A percentile compares a stretch with the other conserved stretches of the same genome.
These are phyloP conservation scores for Pterula multifida DNA, from an alignment of 1,284 basidiomycete genomes.

Conservation along the genomic window DNA sequence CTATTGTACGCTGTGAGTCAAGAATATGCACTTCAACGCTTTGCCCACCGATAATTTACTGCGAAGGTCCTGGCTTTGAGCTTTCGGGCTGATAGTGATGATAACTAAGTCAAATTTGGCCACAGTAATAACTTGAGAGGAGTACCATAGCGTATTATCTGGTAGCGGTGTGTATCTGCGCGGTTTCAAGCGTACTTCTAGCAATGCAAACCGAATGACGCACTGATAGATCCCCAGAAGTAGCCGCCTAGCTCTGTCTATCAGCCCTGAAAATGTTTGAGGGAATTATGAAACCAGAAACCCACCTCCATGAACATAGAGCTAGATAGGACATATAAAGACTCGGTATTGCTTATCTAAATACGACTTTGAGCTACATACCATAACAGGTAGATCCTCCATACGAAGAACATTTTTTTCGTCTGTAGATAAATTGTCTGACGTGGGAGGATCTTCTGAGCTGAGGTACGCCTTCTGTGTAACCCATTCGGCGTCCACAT, in stretches of 20 bases:
- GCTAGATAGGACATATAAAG: constrained; percentile 21
- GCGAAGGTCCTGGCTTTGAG: constrained; percentile 60
- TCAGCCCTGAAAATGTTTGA: too few species aligned
- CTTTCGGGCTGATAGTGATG: constrained; percentile 41
- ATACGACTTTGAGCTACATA: constrained; percentile 14
- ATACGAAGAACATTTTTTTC: constrained; percentile 36
- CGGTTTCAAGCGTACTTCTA: constrained; percentile 10
- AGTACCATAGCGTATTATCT: constrained; percentile 45
- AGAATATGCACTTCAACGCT: constrained; percentile 15
- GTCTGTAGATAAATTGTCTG: constrained; percentile 20
- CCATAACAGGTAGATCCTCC: constrained; percentile 47
- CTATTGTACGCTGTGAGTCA: constrained; percentile 18
- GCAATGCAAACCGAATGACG: constrained; percentile 12
- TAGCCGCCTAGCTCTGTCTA: constrained; percentile 37
- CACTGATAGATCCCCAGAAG: constrained; percentile 58
- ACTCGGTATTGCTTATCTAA: not conserved
- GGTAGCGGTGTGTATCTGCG: constrained; percentile 61
- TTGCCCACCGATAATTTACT: constrained; percentile 38
- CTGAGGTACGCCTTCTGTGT: constrained; percentile 39
- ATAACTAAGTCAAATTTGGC: constrained; percentile 1
- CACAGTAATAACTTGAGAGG: not conserved
- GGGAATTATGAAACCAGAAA: not conserved
- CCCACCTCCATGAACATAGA: constrained; percentile 65
- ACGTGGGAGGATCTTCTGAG: constrained; percentile 8
- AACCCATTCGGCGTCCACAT: constrained; percentile 74